phyloP scores from a whole-genome alignment of 2,329 filamentous ascomycete genomes.

The Tolypocladium endophyticum region DNA sequence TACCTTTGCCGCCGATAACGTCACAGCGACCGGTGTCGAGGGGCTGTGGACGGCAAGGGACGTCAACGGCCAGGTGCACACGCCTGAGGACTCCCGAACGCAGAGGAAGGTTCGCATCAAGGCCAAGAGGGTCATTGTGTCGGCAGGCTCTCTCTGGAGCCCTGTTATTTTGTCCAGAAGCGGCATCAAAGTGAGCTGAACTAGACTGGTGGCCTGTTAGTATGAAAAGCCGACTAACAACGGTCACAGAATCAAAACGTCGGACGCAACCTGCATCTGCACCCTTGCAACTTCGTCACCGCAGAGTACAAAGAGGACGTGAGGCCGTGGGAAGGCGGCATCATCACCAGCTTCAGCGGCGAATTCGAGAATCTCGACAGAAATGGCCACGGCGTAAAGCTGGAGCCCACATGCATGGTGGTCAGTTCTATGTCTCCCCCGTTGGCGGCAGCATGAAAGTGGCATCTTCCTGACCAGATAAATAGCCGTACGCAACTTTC shows the following conservation, averaged over 20 bases:
- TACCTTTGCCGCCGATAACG: conserved; percentile 50
- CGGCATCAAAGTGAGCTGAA: conserved; percentile 50
- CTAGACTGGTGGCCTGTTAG: not conserved
- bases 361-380: conserved; percentile 75
- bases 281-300: conserved; percentile 53
- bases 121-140: conserved; percentile 72
- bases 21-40: conserved; percentile 57
- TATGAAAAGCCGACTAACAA: conserved; percentile 9
- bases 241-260: conserved; percentile 58
- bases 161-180: conserved; percentile 69
- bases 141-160: conserved; percentile 64
- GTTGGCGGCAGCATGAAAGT: not conserved
- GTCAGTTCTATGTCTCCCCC: conserved; percentile 22
- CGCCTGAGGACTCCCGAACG: conserved; percentile 32
- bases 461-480: conserved; percentile 7
- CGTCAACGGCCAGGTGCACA: conserved; percentile 44
- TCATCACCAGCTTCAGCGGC: conserved; percentile 67
- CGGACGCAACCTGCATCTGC: conserved; percentile 70
- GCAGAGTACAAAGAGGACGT: conserved; percentile 62
- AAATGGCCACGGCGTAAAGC: conserved; percentile 69
- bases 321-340: conserved; percentile 62
- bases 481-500: conserved; percentile 52
- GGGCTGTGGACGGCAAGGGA: conserved; percentile 70
- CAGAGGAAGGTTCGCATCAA: conserved; percentile 58
- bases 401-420: conserved; percentile 67